These are phyloP conservation scores for Cyclotella baltica DNA, from an alignment of 108 stramenopile genomes.

Conservation along the genomic window DNA sequence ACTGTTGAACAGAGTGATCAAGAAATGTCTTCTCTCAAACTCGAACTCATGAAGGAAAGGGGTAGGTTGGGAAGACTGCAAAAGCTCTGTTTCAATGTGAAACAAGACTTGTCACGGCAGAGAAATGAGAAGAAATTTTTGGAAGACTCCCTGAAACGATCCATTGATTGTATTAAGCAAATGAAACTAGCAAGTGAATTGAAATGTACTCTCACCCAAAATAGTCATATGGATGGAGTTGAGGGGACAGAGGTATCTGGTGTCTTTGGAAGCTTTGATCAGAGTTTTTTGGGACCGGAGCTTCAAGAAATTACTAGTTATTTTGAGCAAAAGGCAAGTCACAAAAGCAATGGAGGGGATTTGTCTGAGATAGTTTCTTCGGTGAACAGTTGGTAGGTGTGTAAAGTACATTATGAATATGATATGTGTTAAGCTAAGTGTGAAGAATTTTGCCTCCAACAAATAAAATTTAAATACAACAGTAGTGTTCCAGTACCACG, in stretches of 20 bases:
- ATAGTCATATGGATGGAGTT: background rate
- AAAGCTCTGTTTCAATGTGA: constrained; percentile 29
- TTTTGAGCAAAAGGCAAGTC: constrained; percentile 10
- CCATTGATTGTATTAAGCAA: constrained; percentile 22
- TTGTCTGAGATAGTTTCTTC: background rate
- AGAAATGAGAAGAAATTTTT: constrained; percentile 25
- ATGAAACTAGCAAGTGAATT: constrained; percentile 7
- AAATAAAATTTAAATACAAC: background rate
- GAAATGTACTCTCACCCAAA: background rate
- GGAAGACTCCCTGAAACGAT: constrained; percentile 21
- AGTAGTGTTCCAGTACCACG: too few species aligned
- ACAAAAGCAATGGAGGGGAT: constrained; percentile 7
- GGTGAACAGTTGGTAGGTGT: constrained; percentile 13
- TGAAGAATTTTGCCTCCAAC: too few species aligned
- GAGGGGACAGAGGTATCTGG: background rate
- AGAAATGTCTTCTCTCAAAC: constrained; percentile 28
- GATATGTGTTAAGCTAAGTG: background rate
- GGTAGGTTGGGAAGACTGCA: constrained; percentile 12
- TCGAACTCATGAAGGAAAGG: constrained; percentile 9
- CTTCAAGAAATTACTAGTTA: background rate
- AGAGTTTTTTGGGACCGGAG: constrained; percentile 4
- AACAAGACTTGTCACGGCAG: constrained; percentile 20
- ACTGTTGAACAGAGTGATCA: constrained; percentile 12
- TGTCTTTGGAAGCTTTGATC: constrained; percentile 8
- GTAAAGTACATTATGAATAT: background rate